Evolutionary conservation across 805 yeast species (phyloP).

Genomic region (Sugiyamaella americana): DNA sequence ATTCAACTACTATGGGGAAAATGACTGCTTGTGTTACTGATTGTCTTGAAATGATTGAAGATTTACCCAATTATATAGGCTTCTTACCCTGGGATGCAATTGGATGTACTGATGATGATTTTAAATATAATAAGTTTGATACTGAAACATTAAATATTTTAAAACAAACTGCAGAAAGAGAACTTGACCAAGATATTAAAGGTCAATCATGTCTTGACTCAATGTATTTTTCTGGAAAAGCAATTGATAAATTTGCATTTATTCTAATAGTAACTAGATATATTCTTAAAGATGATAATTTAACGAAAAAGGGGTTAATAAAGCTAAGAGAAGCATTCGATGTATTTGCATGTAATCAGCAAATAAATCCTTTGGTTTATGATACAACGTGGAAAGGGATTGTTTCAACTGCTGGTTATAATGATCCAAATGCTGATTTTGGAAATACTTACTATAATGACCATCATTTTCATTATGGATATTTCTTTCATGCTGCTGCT

Average conservation of each 20-base stretch:
- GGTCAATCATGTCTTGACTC: conserved; percentile 64
- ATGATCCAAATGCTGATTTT: conserved; percentile 51
- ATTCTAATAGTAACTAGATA: conserved; percentile 61
- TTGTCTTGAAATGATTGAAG: conserved; percentile 31
- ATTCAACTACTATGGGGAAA: conserved; percentile 43
- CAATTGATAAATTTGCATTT: conserved; percentile 84
- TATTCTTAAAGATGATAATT: conserved; percentile 49
- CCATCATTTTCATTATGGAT: conserved; percentile 83
- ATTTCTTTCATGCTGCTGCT: conserved; percentile 76
- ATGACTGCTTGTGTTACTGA: conserved; percentile 33
- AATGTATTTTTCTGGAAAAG: conserved; percentile 86
- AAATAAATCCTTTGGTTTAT: conserved; percentile 65
- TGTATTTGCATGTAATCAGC: conserved; percentile 63
- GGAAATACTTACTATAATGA: conserved; percentile 75
- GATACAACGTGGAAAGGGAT: conserved; percentile 55
- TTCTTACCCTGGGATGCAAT: conserved; percentile 49
- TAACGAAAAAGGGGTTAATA: conserved; percentile 49
- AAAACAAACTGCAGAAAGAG: conserved; percentile 42
- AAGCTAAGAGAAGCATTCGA: conserved; percentile 62
- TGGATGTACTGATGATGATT: conserved; percentile 4
- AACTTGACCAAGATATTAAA: conserved; percentile 49
- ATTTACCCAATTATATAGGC: conserved; percentile 39
- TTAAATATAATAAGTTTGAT: conserved; percentile 4
- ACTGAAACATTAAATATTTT: conserved; percentile 24
- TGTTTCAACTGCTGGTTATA: conserved; percentile 27